Evolutionary conservation across 306 rosid genomes (phyloP), one percentile per base, ranked within the genome.

Genomic region (Quercus mongolica): DNA sequence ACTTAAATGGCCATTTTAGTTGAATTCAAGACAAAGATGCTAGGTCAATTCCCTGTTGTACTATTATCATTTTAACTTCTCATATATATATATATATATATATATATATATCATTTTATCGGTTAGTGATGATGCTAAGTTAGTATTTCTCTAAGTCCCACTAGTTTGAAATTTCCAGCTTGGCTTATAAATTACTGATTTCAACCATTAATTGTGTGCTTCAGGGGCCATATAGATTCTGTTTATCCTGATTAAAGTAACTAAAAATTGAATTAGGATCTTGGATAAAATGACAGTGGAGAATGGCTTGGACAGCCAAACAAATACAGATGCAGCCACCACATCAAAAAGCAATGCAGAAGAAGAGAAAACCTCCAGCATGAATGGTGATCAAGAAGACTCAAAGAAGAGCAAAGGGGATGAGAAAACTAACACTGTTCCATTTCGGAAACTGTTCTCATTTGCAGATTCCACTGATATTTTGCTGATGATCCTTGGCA

Each of bases 401-500:
- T 78, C 82, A 14, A 79, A 80, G 69, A 77, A 85, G 81, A 79
- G 56, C 31, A 84, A 80, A 33, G 76, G 55, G 52, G 80, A 83
- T 2, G 93, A 85, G 69, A 85, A 85, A 73, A 18, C 31, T 0
- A 87, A 90, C 33, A 82, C 91, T 33, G 85, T 94, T 76, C 85
- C 97, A 4, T 92, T 90, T 87, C 73, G 71, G 54, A 94, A 74
- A 83, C 85, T 94, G 57, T 94, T 94, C 89, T 26, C 91, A 18
- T 94, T 92, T 78, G 94, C 98, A 25, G 97, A 94, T 83, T 83
- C 88, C 38, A 74, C 87, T 71, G 98, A 94, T 79, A 46, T 79
- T 51, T 20, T 87, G 11, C 64, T 94, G 82, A 94, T 94, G 97
- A 14, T 44, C 3, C 13, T 76, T 38, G 98, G 98, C 46, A 87